phyloP scores from a whole-genome alignment of 352 stramenopile genomes.

The Phytophthora pinifolia region DNA sequence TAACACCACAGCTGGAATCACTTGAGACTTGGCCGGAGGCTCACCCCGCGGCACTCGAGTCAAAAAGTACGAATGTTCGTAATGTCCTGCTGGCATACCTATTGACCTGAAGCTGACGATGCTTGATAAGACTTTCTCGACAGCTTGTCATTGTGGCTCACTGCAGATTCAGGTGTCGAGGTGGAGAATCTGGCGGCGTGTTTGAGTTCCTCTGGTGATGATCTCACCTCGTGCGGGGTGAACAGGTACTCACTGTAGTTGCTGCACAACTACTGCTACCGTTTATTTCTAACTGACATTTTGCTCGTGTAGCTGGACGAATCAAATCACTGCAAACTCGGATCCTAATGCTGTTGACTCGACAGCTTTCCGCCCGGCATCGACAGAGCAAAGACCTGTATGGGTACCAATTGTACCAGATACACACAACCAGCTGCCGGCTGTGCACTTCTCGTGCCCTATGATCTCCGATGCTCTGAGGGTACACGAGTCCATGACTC shows the following conservation, averaged over 20 bases:
- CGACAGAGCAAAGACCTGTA: constrained; percentile 22
- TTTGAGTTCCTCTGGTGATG: constrained; percentile 26
- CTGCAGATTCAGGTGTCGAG: constrained; percentile 51
- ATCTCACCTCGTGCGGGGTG: constrained; percentile 34
- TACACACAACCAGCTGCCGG: constrained; percentile 32
- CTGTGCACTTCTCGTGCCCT: constrained; percentile 54
- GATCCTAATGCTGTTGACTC: constrained; percentile 19
- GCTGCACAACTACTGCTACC: not conserved
- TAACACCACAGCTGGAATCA: not conserved
- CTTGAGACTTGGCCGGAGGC: not conserved
- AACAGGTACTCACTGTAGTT: constrained; percentile 31
- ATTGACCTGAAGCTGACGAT: not conserved
- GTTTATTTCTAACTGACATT: not conserved
- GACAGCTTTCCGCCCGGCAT: constrained; percentile 14
- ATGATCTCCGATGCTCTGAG: constrained; percentile 33
- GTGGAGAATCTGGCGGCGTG: constrained; percentile 41
- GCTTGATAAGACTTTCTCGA: constrained; percentile 21
- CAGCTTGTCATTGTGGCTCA: constrained; percentile 49
- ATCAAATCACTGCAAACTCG: constrained; percentile 21
- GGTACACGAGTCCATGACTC: constrained; percentile 59
- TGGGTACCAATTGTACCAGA: constrained; percentile 31
- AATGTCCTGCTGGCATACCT: not conserved
- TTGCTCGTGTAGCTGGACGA: constrained; percentile 34
- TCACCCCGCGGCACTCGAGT: constrained; percentile 1
- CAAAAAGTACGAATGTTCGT: constrained; percentile 13